Percentiles rank a stretch among this genome's conserved stretches.
phyloP scores from a whole-genome alignment of 2,329 filamentous ascomycete species.

The Hymenoscyphus linearis region DNA sequence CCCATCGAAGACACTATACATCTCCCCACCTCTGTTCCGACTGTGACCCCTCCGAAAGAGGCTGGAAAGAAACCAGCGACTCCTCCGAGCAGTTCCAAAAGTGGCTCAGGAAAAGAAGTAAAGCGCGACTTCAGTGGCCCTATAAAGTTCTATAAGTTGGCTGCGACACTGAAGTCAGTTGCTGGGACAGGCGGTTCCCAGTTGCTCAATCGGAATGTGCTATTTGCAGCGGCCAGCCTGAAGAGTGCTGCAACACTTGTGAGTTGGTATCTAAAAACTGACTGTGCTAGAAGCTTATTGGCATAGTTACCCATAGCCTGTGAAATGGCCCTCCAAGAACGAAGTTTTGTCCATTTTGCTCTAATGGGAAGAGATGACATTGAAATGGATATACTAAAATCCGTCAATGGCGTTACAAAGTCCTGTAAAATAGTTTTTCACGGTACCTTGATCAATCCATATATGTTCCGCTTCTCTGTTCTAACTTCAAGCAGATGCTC shows the following conservation, averaged over 20 bases:
- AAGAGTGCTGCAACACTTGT: constrained; percentile 62
- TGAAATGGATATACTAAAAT: constrained; percentile 60
- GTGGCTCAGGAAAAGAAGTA: constrained; percentile 9
- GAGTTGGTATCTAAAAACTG: too few species aligned
- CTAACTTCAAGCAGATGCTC: constrained; percentile 52
- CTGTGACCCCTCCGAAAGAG: constrained; percentile 8
- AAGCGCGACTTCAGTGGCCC: constrained; percentile 60
- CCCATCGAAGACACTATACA: constrained; percentile 12
- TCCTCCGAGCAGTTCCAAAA: constrained; percentile 21
- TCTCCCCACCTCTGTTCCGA: not conserved
- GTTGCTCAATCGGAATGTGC: constrained; percentile 59
- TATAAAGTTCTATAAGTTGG: constrained; percentile 63
- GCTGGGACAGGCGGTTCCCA: constrained; percentile 47
- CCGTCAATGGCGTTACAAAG: constrained; percentile 73
- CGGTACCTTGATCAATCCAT: constrained; percentile 32
- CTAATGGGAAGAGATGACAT: constrained; percentile 71
- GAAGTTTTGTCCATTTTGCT: constrained; percentile 75
- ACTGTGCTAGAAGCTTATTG: too few species aligned
- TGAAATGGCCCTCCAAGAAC: constrained; percentile 66
- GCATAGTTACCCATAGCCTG: constrained; percentile 69
- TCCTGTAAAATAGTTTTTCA: constrained; percentile 61
- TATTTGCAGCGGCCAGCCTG: constrained; percentile 74
- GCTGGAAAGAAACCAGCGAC: constrained; percentile 19
- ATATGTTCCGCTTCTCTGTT: constrained; percentile 11
- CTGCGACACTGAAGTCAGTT: constrained; percentile 56